A percentile compares a stretch with the other conserved stretches of the same genome.
Conservation (phyloP, 2,329 filamentous ascomycete species). For the Didymellaceae sp. region DNA sequence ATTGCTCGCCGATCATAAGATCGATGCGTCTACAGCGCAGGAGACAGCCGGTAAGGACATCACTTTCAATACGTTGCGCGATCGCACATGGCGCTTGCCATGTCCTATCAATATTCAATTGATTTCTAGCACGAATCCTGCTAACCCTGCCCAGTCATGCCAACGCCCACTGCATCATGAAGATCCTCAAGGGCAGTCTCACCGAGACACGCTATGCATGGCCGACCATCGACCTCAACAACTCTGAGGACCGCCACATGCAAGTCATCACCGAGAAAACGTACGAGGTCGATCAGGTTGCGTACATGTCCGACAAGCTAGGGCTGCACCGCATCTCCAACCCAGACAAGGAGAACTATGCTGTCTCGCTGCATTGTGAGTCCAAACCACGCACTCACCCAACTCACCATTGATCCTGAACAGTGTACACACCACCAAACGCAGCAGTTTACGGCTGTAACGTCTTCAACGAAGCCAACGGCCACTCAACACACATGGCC, state of each 20-base stretch:
- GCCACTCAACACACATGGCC: constrained; percentile 48
- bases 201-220: constrained; percentile 83
- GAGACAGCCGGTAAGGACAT: constrained; percentile 36
- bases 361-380: constrained; percentile 80
- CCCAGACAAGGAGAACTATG: constrained; percentile 71
- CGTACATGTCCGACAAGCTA: constrained; percentile 89
- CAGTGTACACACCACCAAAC: constrained; percentile 86
- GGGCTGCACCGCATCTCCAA: constrained; percentile 86
- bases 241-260: constrained; percentile 61
- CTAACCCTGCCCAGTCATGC: constrained; percentile 48
- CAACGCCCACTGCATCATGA: constrained; percentile 93
- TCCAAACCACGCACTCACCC: background rate
- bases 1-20: constrained; percentile 35
- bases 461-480: constrained; percentile 79
- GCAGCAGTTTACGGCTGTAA: constrained; percentile 82
- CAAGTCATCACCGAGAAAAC: constrained; percentile 69
- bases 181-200: constrained; percentile 76
- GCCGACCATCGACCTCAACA: constrained; percentile 60
- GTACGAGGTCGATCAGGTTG: constrained; percentile 75
- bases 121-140: background rate
- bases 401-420: background rate
- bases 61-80: constrained; percentile 8
- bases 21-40: constrained; percentile 38
- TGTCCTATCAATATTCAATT: background rate
- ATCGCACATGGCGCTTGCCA: constrained; percentile 1